Evolutionary conservation across 768 basidiomycete genomes (phyloP), one percentile per base, ranked within the genome.

Genomic region (Phaffia tasmanica): DNA sequence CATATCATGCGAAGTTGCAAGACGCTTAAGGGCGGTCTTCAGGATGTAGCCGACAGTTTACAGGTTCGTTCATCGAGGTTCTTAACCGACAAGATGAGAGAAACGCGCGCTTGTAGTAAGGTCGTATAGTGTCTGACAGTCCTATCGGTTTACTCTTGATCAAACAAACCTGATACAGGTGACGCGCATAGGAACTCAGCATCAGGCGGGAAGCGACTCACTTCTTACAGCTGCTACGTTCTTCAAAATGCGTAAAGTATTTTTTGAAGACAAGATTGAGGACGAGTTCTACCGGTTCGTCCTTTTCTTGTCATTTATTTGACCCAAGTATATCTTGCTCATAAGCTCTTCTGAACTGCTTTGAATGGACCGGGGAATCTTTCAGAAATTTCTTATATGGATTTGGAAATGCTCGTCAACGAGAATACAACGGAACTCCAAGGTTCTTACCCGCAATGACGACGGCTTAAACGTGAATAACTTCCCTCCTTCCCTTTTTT

Each of bases 201-300:
- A 95, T 77, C 94, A 95, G 79, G 92, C 94, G 14, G 94, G 95
- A 18, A 93, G 90, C n/a, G 95, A 98, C 75, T 90, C 88, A 18
- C 85, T 98, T 51, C 82, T 99, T 56, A 97, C 93, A 8, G 84
- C 91, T 2, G 84, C 86, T 1, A 89, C 89, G 0, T 98, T 97
- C 79, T 98, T 98, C 86, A 88, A 92, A 76, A 89, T 97, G 83
- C 84, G 89, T 32, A 85, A 90, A 71, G 76, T 87, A 19, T 97
- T 92, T 78, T 99, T 99, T 79, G 83, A 86, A 69, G 87, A 91
- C 75, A 79, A 83, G n/a, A 81, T 95, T 62, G 89, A 97, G 74
- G 87, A 92, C 65, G 77, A 77, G 30, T 76, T 76, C 58, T 76
- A 77, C 74, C 74, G 72, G 74, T 75, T 57, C 68, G 74, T 69